phyloP scores from a whole-genome alignment of 352 stramenopile species.

The Phytophthora sp. region DNA sequence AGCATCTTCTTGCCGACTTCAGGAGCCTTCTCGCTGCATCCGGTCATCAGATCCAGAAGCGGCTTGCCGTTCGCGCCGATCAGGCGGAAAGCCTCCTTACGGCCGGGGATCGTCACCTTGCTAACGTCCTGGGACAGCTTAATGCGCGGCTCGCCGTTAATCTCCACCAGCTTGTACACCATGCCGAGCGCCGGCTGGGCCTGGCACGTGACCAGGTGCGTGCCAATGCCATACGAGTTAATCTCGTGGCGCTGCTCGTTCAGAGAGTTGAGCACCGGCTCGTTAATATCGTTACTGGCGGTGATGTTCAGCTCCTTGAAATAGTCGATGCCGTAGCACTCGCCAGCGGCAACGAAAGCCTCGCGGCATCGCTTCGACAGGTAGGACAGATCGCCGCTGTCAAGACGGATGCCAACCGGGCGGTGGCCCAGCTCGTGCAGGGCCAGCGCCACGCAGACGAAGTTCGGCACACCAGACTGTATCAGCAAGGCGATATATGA shows the following conservation, averaged over 20 bases:
- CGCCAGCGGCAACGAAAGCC: conserved; percentile 56
- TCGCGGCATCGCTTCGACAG: conserved; percentile 90
- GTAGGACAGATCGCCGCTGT: conserved; percentile 98
- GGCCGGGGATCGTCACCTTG: conserved; percentile 95
- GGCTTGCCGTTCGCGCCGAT: conserved; percentile 88
- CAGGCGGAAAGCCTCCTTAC: conserved; percentile 92
- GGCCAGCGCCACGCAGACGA: conserved; percentile 95
- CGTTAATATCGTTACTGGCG: conserved; percentile 99
- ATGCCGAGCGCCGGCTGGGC: conserved; percentile 97
- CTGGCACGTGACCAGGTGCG: conserved; percentile 98
- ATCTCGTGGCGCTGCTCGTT: conserved; percentile 96
- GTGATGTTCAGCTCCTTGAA: conserved; percentile 93
- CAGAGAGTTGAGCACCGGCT: conserved; percentile 94
- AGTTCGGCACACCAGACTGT: conserved; percentile 96
- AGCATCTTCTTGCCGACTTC: conserved; percentile 87
- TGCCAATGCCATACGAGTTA: conserved; percentile 96
- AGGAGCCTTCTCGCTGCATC: conserved; percentile 82
- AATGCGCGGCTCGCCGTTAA: conserved; percentile 95
- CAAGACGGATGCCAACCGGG: conserved; percentile 95
- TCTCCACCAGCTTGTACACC: conserved; percentile 99
- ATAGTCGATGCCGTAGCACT: conserved; percentile 71
- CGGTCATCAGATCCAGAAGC: conserved; percentile 92
- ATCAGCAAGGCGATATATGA: conserved; percentile 19
- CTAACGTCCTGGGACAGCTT: conserved; percentile 98
- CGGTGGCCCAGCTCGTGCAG: conserved; percentile 92